Percentiles rank a stretch among this genome's conserved stretches.
These are phyloP conservation scores for Neoscytalidium dimidiatum DNA, from an alignment of 2,329 filamentous ascomycete genomes.

Conservation along the genomic window DNA sequence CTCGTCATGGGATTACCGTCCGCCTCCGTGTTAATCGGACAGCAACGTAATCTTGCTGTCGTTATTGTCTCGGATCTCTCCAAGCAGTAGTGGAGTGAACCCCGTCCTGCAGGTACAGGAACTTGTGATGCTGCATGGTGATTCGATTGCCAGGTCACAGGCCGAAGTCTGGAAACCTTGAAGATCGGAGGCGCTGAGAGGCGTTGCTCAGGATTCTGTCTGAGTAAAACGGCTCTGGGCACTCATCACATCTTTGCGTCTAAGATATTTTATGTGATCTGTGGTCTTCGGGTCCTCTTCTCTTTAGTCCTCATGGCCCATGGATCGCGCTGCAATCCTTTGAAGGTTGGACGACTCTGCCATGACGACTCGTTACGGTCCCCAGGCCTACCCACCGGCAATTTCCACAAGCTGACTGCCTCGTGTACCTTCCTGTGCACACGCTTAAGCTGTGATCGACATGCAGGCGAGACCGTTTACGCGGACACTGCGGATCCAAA, in stretches of 20 bases:
- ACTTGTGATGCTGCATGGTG: not conserved
- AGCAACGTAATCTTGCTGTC: not conserved
- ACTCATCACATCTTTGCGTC: too few species aligned
- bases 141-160: not conserved
- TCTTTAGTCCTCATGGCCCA: too few species aligned
- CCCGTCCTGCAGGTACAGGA: not conserved
- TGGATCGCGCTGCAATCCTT: too few species aligned
- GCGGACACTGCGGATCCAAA: slow-evolving; percentile 4
- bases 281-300: too few species aligned
- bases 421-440: not conserved
- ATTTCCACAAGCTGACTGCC: not conserved
- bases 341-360: too few species aligned
- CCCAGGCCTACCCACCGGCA: not conserved
- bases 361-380: too few species aligned
- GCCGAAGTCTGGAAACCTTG: not conserved
- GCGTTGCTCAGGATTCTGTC: not conserved
- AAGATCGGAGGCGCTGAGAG: not conserved
- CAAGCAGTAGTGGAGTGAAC: not conserved
- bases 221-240: not conserved
- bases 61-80: not conserved
- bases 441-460: not conserved
- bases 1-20: not conserved
- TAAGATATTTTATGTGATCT: too few species aligned
- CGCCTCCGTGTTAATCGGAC: not conserved
- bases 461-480: slow-evolving; percentile 1